Evolutionary conservation across 768 basidiomycete species (phyloP).

Genomic region (Mycena pura): DNA sequence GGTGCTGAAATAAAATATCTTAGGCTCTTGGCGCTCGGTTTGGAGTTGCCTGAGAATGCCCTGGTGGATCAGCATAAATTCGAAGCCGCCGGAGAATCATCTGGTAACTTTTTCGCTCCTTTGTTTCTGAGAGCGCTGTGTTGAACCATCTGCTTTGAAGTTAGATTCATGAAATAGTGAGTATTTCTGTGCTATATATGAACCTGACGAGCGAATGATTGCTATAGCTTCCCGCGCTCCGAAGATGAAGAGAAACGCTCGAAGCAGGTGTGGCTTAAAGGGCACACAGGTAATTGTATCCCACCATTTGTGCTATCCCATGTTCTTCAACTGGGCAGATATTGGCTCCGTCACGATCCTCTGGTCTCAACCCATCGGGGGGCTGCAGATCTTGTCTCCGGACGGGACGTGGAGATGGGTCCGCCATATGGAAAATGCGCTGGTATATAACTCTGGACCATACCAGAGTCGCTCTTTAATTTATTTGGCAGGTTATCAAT

Average conservation of each 20-base stretch:
- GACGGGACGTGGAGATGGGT: constrained; percentile 54
- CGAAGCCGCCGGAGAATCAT: constrained; percentile 44
- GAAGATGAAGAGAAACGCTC: constrained; percentile 50
- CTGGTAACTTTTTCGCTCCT: constrained; percentile 37
- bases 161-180: constrained; percentile 58
- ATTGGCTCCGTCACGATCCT: constrained; percentile 52
- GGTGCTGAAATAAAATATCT: neutral
- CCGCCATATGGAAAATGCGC: constrained; percentile 52
- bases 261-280: constrained; percentile 58
- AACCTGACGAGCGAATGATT: neutral
- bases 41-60: constrained; percentile 54
- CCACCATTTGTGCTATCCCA: neutral
- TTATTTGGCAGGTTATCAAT: constrained; percentile 44
- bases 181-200: constrained; percentile 15
- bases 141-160: constrained; percentile 27
- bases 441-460: constrained; percentile 40
- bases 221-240: constrained; percentile 46
- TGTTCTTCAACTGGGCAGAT: constrained; percentile 45
- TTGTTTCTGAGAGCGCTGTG: neutral
- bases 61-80: constrained; percentile 49
- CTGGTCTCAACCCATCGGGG: constrained; percentile 57
- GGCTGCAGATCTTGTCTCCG: constrained; percentile 49
- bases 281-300: constrained; percentile 53
- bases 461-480: too few species aligned
- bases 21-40: constrained; percentile 49